These are phyloP conservation scores for Rhynchosporium graminicola DNA, from an alignment of 2,329 filamentous ascomycete genomes.

Conservation along the genomic window DNA sequence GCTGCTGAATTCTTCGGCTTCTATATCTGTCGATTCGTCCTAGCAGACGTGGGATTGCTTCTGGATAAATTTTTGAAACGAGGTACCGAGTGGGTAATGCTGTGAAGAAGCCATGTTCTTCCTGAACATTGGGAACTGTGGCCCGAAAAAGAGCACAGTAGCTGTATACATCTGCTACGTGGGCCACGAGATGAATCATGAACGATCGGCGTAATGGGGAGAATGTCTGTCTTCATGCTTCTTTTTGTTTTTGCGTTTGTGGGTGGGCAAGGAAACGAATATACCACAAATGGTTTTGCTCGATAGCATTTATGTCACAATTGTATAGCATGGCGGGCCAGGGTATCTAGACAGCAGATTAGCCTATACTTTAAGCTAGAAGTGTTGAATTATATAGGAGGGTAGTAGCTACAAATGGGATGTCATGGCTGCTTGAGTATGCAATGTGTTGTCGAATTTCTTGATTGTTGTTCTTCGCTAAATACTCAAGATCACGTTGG, in stretches of 20 bases:
- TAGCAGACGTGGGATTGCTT: constrained; percentile 79
- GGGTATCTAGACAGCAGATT: constrained; percentile 14
- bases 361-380: constrained; percentile 8
- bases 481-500: no score
- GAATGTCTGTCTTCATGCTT: neutral
- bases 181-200: constrained; percentile 9
- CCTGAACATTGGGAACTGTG: no score
- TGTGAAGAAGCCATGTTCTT: constrained; percentile 26
- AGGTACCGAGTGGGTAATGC: constrained; percentile 88
- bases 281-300: constrained; percentile 9
- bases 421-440: no score
- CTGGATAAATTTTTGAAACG: constrained; percentile 97
- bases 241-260: neutral
- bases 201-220: constrained; percentile 7
- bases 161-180: no score
- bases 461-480: no score
- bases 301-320: constrained; percentile 2
- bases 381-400: neutral
- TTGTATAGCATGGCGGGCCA: constrained; percentile 16
- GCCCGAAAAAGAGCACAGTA: no score
- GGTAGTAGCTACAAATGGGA: neutral
- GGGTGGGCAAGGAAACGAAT: neutral
- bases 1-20: constrained; percentile 98
- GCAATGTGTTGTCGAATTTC: no score
- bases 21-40: constrained; percentile 92